These are phyloP conservation scores for Aspergillus spinulosporus DNA, from an alignment of 2,329 filamentous ascomycete species.

Conservation along the genomic window DNA sequence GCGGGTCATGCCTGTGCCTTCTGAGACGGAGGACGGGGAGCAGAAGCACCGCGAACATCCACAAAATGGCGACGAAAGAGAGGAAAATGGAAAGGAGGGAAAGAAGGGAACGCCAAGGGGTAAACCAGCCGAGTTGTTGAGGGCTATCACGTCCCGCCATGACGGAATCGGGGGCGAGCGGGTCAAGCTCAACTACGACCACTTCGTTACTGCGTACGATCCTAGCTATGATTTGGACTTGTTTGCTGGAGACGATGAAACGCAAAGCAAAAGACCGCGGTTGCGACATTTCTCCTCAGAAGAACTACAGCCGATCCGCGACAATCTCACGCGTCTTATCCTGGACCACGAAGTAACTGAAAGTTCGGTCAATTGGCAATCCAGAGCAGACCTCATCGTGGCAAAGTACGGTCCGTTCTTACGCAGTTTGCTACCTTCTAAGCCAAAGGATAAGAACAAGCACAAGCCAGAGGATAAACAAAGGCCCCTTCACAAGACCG, in stretches of 20 bases:
- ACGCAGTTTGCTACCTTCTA: conserved; percentile 25
- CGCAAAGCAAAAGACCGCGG: conserved; percentile 40
- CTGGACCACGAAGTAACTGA: conserved; percentile 29
- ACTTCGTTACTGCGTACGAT: conserved; percentile 50
- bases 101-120: neutral
- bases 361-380: conserved; percentile 63
- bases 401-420: conserved; percentile 61
- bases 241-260: conserved; percentile 27
- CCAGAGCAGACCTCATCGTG: conserved; percentile 64
- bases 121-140: conserved; percentile 2
- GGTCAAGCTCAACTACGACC: conserved; percentile 50
- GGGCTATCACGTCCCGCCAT: conserved; percentile 32
- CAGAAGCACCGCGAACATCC: neutral
- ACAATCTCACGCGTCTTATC: conserved; percentile 50
- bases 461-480: neutral
- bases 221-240: conserved; percentile 43
- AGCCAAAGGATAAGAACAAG: neutral
- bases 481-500: neutral
- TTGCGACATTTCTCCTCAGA: conserved; percentile 30
- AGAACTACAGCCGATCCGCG: conserved; percentile 40
- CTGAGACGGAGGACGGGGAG: neutral
- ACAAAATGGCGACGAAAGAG: neutral
- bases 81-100: neutral
- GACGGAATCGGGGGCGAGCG: conserved; percentile 38
- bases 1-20: conserved; percentile 31